Evolutionary conservation across 2,329 filamentous ascomycete species (phyloP).

Genomic region (Neurospora sp.): DNA sequence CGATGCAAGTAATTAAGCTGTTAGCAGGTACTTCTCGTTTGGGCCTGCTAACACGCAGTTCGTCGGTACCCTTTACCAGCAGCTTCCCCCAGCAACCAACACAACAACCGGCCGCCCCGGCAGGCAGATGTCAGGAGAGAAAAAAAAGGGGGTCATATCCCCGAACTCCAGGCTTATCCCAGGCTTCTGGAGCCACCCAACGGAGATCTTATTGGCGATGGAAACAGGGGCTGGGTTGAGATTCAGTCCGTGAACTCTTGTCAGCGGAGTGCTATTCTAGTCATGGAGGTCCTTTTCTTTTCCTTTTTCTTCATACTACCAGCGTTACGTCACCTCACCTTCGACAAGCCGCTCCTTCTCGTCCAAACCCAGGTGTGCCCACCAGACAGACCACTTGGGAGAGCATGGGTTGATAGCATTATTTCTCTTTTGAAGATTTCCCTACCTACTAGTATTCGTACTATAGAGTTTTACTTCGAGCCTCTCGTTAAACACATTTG

Average conservation of each 20-base stretch:
- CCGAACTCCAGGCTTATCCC: neutral
- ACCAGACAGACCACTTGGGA: neutral
- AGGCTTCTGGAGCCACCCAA: neutral
- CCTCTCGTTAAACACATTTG: neutral
- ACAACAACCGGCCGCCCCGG: neutral
- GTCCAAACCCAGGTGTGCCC: too few species aligned
- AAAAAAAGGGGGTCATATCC: neutral
- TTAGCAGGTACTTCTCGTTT: neutral
- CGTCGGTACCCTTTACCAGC: neutral
- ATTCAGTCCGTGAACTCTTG: neutral
- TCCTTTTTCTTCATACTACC: neutral
- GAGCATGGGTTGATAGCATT: neutral
- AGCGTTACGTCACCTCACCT: too few species aligned
- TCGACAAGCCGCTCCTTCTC: too few species aligned
- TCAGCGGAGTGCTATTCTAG: neutral
- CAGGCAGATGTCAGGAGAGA: neutral
- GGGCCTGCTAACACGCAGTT: too few species aligned
- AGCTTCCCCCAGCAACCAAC: neutral
- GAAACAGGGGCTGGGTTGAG: neutral
- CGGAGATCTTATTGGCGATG: neutral
- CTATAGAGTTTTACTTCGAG: neutral
- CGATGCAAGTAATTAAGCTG: neutral
- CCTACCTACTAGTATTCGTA: neutral
- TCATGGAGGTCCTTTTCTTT: neutral
- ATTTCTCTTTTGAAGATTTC: neutral